phyloP scores from a whole-genome alignment of 345 rosid species.

The Cardiospermum halicacabum region DNA sequence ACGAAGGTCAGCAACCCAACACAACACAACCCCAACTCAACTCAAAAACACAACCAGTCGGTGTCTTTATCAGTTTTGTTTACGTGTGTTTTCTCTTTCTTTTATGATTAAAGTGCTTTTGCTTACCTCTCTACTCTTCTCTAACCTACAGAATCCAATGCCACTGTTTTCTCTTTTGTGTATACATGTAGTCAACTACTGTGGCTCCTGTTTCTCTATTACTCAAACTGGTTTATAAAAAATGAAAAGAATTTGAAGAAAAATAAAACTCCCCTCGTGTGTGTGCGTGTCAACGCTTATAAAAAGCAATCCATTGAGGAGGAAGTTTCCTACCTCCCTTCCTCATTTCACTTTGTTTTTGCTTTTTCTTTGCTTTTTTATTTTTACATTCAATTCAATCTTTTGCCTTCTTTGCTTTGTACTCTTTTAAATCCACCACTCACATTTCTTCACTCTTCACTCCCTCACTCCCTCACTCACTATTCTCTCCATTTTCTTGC shows the following conservation, averaged over 20 bases:
- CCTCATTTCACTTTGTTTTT: constrained; percentile 27
- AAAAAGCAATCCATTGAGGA: constrained; percentile 29
- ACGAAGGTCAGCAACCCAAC: constrained; percentile 43
- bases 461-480: background rate
- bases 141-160: constrained; percentile 34
- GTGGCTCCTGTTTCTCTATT: no score
- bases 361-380: constrained; percentile 13
- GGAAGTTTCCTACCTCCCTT: constrained; percentile 61
- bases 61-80: constrained; percentile 25
- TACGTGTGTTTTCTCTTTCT: constrained; percentile 36
- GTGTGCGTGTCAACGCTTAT: constrained; percentile 55
- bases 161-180: constrained; percentile 11
- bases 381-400: background rate
- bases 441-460: background rate
- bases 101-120: constrained; percentile 35
- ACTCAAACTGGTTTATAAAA: no score
- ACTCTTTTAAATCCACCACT: constrained; percentile 26
- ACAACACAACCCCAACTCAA: no score
- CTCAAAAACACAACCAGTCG: constrained; percentile 13
- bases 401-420: constrained; percentile 10
- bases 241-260: no score
- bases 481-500: constrained; percentile 16
- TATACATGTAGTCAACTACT: constrained; percentile 8
- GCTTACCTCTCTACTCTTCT: constrained; percentile 6
- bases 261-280: constrained; percentile 10